Conservation (phyloP, 2,329 filamentous ascomycete species). For the Trichoderma koningii region DNA sequence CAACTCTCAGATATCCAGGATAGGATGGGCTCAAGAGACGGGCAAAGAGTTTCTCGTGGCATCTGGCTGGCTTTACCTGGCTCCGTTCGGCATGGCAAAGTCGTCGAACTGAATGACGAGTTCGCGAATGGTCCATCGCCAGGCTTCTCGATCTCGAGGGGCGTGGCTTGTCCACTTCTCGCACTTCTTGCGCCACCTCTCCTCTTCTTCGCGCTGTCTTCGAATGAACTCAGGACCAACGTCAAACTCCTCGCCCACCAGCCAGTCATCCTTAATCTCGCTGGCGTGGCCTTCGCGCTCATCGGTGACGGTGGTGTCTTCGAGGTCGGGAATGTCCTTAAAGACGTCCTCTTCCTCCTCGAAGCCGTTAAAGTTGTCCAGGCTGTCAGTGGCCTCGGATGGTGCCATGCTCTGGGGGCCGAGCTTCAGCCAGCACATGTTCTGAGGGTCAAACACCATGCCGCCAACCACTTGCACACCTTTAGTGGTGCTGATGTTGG, state of each 20-base stretch:
- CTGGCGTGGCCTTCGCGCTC: conserved; percentile 56
- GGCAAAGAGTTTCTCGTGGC: neutral
- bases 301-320: conserved; percentile 63
- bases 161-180: conserved; percentile 75
- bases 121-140: conserved; percentile 76
- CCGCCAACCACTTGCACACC: conserved; percentile 93
- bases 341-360: conserved; percentile 94
- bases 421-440: conserved; percentile 97
- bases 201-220: conserved; percentile 87
- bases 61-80: neutral
- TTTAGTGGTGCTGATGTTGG: conserved; percentile 80
- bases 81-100: conserved; percentile 37
- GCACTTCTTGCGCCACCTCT: conserved; percentile 85
- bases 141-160: conserved; percentile 59
- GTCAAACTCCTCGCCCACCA: conserved; percentile 95
- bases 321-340: conserved; percentile 89
- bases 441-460: conserved; percentile 96
- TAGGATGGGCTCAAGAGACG: neutral
- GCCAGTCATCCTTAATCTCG: conserved; percentile 73
- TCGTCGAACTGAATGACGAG: conserved; percentile 52
- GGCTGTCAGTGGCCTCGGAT: conserved; percentile 56
- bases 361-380: conserved; percentile 67
- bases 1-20: neutral
- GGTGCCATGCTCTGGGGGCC: conserved; percentile 46
- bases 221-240: conserved; percentile 92